phyloP scores from a whole-genome alignment of 208 protist species.

The Leishmania aethiopica region DNA sequence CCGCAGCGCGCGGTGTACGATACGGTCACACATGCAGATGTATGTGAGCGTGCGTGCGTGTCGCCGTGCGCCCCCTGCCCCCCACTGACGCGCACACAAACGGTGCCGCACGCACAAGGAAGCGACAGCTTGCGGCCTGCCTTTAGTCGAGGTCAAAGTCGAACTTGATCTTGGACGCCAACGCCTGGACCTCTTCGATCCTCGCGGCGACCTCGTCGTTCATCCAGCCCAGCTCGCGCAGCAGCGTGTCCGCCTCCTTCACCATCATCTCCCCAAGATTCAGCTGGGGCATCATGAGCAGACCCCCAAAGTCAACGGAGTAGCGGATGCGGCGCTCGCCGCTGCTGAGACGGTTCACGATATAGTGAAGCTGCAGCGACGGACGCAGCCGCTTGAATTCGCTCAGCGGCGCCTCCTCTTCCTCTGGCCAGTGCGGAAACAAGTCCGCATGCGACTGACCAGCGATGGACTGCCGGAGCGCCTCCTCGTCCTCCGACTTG shows the following conservation, averaged over 20 bases:
- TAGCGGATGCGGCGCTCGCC: slow-evolving; percentile 80
- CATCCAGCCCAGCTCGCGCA: slow-evolving; percentile 76
- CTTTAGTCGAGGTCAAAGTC: slow-evolving; percentile 84
- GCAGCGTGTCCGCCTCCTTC: slow-evolving; percentile 65
- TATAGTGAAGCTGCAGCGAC: slow-evolving; percentile 63
- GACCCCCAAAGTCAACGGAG: slow-evolving; percentile 76
- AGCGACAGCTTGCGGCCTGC: not conserved
- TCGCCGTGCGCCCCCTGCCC: no score
- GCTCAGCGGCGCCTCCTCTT: slow-evolving; percentile 67
- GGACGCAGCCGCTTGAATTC: slow-evolving; percentile 56
- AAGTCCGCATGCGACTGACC: slow-evolving; percentile 41
- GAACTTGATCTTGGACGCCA: slow-evolving; percentile 62
- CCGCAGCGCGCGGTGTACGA: no score
- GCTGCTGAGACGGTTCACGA: slow-evolving; percentile 74
- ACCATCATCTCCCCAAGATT: slow-evolving; percentile 84
- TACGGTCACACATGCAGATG: no score
- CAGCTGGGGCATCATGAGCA: slow-evolving; percentile 88
- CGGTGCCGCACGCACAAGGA: not conserved
- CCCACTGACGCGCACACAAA: not conserved
- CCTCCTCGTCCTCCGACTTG: slow-evolving; percentile 52
- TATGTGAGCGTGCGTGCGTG: not conserved
- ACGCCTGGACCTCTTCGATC: slow-evolving; percentile 56
- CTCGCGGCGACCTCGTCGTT: slow-evolving; percentile 57
- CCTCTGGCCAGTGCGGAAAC: slow-evolving; percentile 71
- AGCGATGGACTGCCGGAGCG: slow-evolving; percentile 10